Evolutionary conservation across 2,329 filamentous ascomycete species (phyloP).

Genomic region (Penicillium sp.): DNA sequence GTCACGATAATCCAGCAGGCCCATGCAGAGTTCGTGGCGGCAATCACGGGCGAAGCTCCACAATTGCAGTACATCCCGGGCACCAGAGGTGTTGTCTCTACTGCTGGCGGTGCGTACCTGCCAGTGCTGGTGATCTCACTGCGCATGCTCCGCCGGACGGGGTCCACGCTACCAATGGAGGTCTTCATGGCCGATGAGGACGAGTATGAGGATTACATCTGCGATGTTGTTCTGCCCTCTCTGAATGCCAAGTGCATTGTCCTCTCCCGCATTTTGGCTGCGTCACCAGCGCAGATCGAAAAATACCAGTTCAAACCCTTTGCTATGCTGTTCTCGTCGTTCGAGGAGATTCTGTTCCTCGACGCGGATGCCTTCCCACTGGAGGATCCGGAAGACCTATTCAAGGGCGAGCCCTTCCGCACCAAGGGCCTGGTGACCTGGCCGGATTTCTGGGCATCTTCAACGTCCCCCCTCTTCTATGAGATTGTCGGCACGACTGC

Average conservation of each 20-base stretch:
- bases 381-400: slow-evolving; percentile 42
- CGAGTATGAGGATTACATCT: slow-evolving; percentile 45
- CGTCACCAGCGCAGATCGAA: slow-evolving; percentile 33
- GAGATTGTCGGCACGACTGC: slow-evolving; percentile 39
- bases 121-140: slow-evolving; percentile 46
- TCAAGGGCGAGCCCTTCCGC: slow-evolving; percentile 43
- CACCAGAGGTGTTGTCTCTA: slow-evolving; percentile 47
- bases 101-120: slow-evolving; percentile 45
- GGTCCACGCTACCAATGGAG: slow-evolving; percentile 46
- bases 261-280: slow-evolving; percentile 43
- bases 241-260: slow-evolving; percentile 47
- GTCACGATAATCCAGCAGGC: slow-evolving; percentile 30
- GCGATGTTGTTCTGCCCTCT: slow-evolving; percentile 43
- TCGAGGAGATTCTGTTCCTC: slow-evolving; percentile 50
- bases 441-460: slow-evolving; percentile 43
- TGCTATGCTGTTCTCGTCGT: slow-evolving; percentile 51
- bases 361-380: slow-evolving; percentile 50
- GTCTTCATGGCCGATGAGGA: slow-evolving; percentile 44
- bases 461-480: slow-evolving; percentile 46
- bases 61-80: slow-evolving; percentile 35
- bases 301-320: slow-evolving; percentile 51
- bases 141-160: slow-evolving; percentile 46
- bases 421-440: slow-evolving; percentile 37
- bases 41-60: slow-evolving; percentile 26
- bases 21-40: slow-evolving; percentile 36